Base-by-base conservation (phyloP, 2,329 filamentous ascomycete genomes). In the Pseudocercospora pini-densiflorae region DNA sequence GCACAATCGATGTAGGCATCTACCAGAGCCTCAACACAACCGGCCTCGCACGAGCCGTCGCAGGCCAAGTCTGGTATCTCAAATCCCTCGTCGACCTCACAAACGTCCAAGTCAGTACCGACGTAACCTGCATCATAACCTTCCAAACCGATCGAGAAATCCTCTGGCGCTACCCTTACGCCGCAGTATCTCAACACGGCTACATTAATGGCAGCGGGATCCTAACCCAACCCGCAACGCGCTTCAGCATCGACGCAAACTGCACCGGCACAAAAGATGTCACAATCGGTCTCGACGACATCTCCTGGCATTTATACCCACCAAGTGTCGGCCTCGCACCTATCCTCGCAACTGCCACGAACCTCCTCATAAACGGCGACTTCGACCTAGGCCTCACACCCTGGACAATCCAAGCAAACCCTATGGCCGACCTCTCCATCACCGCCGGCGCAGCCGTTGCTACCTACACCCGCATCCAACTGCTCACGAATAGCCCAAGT, bases 51-150 rank as follows among this genome's bases (percentile, higher is more conserved):
- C 24, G 21, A n/a, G 24, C 53, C 31, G 31, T 57, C 21, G 53
- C 53, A 57, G 21, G 23, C 5, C 53, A 57, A 36, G 27, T 23
- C 24, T 57, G 53, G 53, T 57, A 57, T 23, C 16, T 57, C 3
- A 57, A 36, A 5, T 23, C 53, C 14, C 31, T 31, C 9, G 27
- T 57, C 9, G 24, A 31, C 31, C 27, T 57, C 12, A 57, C 53
- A 2, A 57, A 57, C 53, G 12, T 57, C 27, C 53, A 33, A 57
- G 14, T 36, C 12, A n/a, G 53, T n/a, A 57, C 53, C 3, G 53
- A 57, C 19, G 53, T 57, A 36, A 57, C 7, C 27, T 57, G 53
- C 53, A 57, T 31, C 53, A 57, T 57, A 23, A 57, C 53, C 24
- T 57, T 57, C 31, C 53, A 33, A 19, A 31, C 53, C 5, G 53